These are phyloP conservation scores for Aspergillus biplanus DNA, from an alignment of 495 filamentous ascomycete genomes.

Conservation along the genomic window DNA sequence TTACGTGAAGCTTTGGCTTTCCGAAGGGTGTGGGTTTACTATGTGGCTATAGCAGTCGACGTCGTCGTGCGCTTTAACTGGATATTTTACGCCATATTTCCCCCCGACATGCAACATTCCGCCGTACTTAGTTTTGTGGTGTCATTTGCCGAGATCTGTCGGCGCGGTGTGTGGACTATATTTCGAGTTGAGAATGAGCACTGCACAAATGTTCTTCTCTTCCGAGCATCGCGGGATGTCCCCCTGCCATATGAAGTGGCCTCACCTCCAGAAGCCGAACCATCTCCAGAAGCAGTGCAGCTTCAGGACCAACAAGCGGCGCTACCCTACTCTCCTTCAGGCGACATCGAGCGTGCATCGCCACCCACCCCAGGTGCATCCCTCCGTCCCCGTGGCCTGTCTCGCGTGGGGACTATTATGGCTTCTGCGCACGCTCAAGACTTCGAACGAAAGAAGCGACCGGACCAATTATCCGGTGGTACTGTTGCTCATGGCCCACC, in stretches of 20 bases:
- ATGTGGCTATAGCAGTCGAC: constrained; percentile 79
- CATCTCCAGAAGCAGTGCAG: constrained; percentile 27
- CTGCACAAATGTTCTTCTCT: constrained; percentile 81
- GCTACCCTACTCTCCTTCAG: constrained; percentile 28
- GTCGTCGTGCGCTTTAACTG: constrained; percentile 92
- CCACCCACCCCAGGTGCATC: constrained; percentile 34
- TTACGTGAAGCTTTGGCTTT: constrained; percentile 82
- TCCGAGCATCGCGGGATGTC: constrained; percentile 80
- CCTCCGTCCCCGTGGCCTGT: constrained; percentile 38
- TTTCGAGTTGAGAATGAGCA: constrained; percentile 98
- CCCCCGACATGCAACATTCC: constrained; percentile 76
- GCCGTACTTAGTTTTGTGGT: constrained; percentile 77
- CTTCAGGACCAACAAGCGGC: constrained; percentile 38
- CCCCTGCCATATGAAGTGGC: constrained; percentile 77
- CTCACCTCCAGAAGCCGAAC: constrained; percentile 30
- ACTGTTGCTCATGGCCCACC: constrained; percentile 23
- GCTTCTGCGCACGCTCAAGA: constrained; percentile 82
- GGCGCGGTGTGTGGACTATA: constrained; percentile 86
- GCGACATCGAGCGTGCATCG: constrained; percentile 38
- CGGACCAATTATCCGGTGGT: constrained; percentile 37
- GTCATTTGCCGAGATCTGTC: constrained; percentile 72
- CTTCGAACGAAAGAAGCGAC: constrained; percentile 73
- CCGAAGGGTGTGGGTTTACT: constrained; percentile 79
- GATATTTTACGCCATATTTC: constrained; percentile 91
- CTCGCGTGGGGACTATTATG: constrained; percentile 62